A percentile compares a stretch with the other conserved stretches of the same genome.
Evolutionary conservation across 192 early-diverging fungal species (phyloP).

Genomic region (Coemansia sp.): DNA sequence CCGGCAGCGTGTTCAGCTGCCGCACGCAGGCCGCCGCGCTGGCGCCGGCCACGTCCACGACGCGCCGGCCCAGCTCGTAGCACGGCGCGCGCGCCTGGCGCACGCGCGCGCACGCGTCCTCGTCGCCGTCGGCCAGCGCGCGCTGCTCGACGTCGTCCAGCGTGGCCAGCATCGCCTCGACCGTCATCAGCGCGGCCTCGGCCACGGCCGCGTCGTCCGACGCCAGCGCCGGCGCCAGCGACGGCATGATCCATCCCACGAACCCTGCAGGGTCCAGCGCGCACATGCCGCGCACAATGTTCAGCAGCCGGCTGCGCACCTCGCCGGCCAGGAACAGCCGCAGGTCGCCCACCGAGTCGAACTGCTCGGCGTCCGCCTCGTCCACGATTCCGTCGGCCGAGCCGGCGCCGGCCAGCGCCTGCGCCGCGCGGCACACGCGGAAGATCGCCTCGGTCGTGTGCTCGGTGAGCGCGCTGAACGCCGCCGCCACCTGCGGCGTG

Average conservation of each 20-base stretch:
- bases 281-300: conserved; percentile 36
- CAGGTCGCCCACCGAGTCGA: conserved; percentile 26
- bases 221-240: conserved; percentile 21
- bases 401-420: not conserved
- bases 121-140: conserved; percentile 29
- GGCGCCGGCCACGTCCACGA: conserved; percentile 3
- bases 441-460: conserved; percentile 25
- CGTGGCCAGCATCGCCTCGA: conserved; percentile 27
- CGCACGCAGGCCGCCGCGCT: conserved; percentile 1
- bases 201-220: not conserved
- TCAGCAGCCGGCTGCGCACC: conserved; percentile 31
- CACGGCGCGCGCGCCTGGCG: conserved; percentile 16
- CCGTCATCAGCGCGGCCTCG: conserved; percentile 38
- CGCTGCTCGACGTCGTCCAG: conserved; percentile 44
- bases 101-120: not conserved
- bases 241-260: conserved; percentile 40
- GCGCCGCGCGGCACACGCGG: conserved; percentile 22
- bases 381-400: conserved; percentile 2
- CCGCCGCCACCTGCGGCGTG: conserved; percentile 8
- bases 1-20: conserved; percentile 40
- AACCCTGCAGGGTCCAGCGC: conserved; percentile 39
- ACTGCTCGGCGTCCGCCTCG: conserved; percentile 28
- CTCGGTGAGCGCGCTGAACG: conserved; percentile 33
- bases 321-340: conserved; percentile 30
- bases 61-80: conserved; percentile 23